Conservation (phyloP, 495 filamentous ascomycete species). For the Neurospora intermedia region DNA sequence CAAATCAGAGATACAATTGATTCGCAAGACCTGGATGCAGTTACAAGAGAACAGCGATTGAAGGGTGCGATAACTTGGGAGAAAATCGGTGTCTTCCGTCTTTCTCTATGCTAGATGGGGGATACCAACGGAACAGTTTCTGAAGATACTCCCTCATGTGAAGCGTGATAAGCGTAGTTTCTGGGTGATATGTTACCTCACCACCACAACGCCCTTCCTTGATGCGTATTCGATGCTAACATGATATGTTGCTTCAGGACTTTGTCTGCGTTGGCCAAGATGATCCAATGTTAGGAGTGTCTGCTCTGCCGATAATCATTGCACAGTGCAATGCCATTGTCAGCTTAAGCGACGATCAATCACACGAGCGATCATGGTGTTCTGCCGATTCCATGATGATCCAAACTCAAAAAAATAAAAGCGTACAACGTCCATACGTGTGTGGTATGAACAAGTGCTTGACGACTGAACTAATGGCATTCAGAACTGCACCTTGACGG, state of each 20-base stretch:
- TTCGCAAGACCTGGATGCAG: background rate
- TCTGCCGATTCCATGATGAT: constrained; percentile 16
- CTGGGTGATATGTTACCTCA: constrained; percentile 14
- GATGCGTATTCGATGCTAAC: background rate
- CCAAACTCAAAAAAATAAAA: background rate
- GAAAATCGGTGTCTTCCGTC: constrained; percentile 9
- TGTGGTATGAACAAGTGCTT: constrained; percentile 15
- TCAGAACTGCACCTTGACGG: background rate
- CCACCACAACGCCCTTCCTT: background rate
- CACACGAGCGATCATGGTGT: constrained; percentile 16
- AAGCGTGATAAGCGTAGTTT: constrained; percentile 10
- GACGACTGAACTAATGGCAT: background rate
- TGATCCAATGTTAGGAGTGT: constrained; percentile 11
- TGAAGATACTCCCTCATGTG: constrained; percentile 7
- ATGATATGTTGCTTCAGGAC: constrained; percentile 7
- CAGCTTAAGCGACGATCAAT: constrained; percentile 10
- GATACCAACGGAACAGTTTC: constrained; percentile 9
- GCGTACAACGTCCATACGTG: constrained; percentile 5
- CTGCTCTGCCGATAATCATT: constrained; percentile 16
- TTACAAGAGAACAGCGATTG: background rate
- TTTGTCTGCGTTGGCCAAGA: constrained; percentile 19
- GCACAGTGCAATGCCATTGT: constrained; percentile 20
- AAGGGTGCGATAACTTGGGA: constrained; percentile 3
- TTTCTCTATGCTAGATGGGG: constrained; percentile 12
- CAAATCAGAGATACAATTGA: background rate